Conservation (phyloP, 768 basidiomycete species). For the Kwoniella heveanensis region DNA sequence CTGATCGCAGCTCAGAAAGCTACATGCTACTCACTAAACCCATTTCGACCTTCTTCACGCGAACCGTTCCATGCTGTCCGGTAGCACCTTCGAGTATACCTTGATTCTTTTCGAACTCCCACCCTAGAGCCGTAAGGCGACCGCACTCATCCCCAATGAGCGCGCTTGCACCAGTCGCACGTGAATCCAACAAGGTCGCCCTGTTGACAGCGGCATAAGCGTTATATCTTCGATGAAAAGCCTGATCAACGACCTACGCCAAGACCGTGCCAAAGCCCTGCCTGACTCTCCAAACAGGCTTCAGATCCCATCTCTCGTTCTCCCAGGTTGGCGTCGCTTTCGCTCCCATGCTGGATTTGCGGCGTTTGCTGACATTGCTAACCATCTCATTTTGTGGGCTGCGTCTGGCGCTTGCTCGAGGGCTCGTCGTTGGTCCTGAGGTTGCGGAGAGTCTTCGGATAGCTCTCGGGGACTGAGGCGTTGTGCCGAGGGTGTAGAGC, state of each 20-base stretch:
- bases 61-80: conserved; percentile 17
- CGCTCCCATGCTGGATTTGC: conserved; percentile 39
- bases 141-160: conserved; percentile 52
- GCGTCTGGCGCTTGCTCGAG: conserved; percentile 33
- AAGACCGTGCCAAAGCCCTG: conserved; percentile 54
- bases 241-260: conserved; percentile 35
- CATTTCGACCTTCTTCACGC: conserved; percentile 35
- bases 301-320: conserved; percentile 34
- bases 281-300: conserved; percentile 46
- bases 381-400: conserved; percentile 48
- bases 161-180: conserved; percentile 30
- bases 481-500: conserved; percentile 28
- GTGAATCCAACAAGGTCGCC: conserved; percentile 28
- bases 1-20: background rate
- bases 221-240: background rate
- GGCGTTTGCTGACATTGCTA: conserved; percentile 39
- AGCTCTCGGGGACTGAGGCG: conserved; percentile 23
- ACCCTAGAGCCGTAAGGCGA: conserved; percentile 36
- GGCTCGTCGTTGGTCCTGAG: conserved; percentile 28
- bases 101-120: conserved; percentile 29
- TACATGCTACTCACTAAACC: conserved; percentile 37
- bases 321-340: conserved; percentile 2
- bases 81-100: conserved; percentile 19
- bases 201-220: conserved; percentile 14
- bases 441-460: conserved; percentile 25